phyloP scores from a whole-genome alignment of 768 basidiomycete genomes.

The Serendipita sp. region DNA sequence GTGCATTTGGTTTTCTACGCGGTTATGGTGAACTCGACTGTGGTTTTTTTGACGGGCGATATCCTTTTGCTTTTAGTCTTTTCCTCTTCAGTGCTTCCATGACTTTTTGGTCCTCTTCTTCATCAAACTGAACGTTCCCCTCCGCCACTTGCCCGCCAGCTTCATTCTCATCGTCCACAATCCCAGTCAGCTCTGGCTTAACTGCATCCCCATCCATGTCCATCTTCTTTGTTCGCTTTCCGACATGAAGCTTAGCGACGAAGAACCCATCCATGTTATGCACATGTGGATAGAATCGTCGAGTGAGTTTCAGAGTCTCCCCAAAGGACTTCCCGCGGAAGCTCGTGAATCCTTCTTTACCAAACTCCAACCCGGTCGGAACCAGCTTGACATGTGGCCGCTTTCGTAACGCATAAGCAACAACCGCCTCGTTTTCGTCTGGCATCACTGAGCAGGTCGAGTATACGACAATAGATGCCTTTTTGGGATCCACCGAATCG shows the following conservation, averaged over 20 bases:
- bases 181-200: constrained; percentile 17
- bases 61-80: constrained; percentile 56
- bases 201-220: constrained; percentile 15
- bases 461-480: constrained; percentile 89
- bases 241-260: constrained; percentile 96
- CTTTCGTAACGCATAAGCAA: constrained; percentile 92
- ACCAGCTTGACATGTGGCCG: constrained; percentile 85
- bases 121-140: constrained; percentile 41
- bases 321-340: constrained; percentile 82
- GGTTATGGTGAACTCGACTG: too few species aligned
- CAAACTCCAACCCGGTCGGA: constrained; percentile 84
- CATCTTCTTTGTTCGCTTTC: constrained; percentile 42
- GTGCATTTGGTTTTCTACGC: background rate
- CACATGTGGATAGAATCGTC: constrained; percentile 89
- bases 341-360: constrained; percentile 74
- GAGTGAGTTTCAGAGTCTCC: constrained; percentile 59
- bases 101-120: constrained; percentile 57
- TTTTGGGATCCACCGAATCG: constrained; percentile 81
- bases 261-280: constrained; percentile 99
- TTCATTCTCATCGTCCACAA: constrained; percentile 17
- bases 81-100: constrained; percentile 72
- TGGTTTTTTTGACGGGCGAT: too few species aligned
- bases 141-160: constrained; percentile 20
- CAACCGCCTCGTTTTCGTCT: constrained; percentile 96
- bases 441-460: constrained; percentile 97